These are phyloP conservation scores for Rhododendron molle DNA, from an alignment of 148 eudicot genomes.

Conservation along the genomic window DNA sequence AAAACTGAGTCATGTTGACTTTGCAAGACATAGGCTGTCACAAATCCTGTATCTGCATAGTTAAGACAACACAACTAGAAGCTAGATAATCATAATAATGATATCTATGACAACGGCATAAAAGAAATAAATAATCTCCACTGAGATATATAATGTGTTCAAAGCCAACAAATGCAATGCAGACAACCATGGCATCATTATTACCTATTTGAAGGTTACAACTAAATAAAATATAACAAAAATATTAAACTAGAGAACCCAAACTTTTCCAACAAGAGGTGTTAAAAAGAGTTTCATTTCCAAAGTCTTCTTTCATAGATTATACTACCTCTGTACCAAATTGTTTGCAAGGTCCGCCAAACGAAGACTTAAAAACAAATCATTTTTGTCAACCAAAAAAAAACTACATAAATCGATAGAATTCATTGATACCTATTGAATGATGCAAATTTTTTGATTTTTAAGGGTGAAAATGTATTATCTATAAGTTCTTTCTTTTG, in stretches of 20 bases:
- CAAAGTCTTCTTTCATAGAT: neutral
- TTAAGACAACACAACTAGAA: neutral
- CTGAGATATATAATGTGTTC: neutral
- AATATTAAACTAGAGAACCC: neutral
- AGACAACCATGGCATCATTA: neutral
- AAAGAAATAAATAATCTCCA: neutral
- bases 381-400: too few relatives aligned
- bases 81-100: neutral
- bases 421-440: neutral
- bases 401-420: too few relatives aligned
- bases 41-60: neutral
- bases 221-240: neutral
- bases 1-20: neutral
- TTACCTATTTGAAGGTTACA: neutral
- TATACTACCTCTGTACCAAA: neutral
- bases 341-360: too few relatives aligned
- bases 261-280: conserved; percentile 2
- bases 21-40: conserved; percentile 3
- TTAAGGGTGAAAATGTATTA: too few relatives aligned
- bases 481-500: neutral
- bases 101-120: neutral
- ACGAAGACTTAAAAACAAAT: too few relatives aligned
- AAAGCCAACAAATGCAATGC: neutral
- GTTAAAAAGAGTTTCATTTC: neutral
- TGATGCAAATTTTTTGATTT: neutral